Evolutionary conservation across 2,329 filamentous ascomycete species (phyloP).

Genomic region (Phaeosphaeriaceae sp.): DNA sequence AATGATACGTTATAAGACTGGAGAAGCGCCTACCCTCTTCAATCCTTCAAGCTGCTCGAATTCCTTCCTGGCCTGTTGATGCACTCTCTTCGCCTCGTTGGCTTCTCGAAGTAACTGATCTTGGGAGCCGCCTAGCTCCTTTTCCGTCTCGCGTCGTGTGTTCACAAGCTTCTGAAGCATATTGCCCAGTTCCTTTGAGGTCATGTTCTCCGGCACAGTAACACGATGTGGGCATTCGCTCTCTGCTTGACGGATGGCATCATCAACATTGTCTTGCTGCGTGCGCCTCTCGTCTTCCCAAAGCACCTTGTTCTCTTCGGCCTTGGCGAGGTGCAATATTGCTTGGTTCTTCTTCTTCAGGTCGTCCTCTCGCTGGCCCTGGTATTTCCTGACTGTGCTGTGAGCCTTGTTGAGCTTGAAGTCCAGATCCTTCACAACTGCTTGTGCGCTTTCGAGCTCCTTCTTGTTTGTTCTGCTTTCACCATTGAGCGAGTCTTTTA

Average conservation of each 20-base stretch:
- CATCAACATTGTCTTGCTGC: conserved; percentile 28
- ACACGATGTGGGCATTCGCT: conserved; percentile 35
- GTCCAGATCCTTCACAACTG: conserved; percentile 30
- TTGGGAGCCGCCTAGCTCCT: conserved; percentile 43
- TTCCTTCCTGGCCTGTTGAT: conserved; percentile 27
- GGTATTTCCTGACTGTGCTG: conserved; percentile 34
- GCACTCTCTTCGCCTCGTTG: conserved; percentile 38
- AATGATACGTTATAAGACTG: background rate
- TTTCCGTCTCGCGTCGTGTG: conserved; percentile 37
- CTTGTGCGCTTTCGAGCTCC: conserved; percentile 37
- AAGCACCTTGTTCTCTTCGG: conserved; percentile 36
- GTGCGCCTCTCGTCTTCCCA: conserved; percentile 22
- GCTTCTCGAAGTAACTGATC: conserved; percentile 33
- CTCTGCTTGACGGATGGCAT: conserved; percentile 22
- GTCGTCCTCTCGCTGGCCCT: conserved; percentile 40
- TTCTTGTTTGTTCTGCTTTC: conserved; percentile 37
- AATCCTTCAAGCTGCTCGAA: conserved; percentile 20
- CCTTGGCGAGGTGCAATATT: conserved; percentile 41
- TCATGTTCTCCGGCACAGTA: conserved; percentile 39
- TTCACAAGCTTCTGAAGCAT: conserved; percentile 37
- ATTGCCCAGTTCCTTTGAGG: conserved; percentile 36
- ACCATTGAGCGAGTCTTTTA: conserved; percentile 53
- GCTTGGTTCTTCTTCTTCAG: conserved; percentile 53
- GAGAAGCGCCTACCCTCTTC: conserved; percentile 21
- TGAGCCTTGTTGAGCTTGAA: conserved; percentile 38